Conservation (phyloP, 2,329 filamentous ascomycete species). For the Endoconidiophora polonica region DNA sequence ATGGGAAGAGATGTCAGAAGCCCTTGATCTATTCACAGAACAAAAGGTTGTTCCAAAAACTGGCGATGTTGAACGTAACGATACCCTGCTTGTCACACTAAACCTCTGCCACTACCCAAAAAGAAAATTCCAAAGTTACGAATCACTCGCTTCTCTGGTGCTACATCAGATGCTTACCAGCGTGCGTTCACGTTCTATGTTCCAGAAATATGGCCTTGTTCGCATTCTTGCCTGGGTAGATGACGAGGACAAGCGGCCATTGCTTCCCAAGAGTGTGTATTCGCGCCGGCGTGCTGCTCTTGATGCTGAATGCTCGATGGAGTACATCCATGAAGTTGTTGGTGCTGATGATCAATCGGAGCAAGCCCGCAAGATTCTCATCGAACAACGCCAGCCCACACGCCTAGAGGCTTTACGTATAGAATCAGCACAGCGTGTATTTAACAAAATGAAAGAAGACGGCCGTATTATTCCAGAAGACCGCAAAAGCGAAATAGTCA, state of each 20-base stretch:
- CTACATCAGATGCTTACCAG: constrained; percentile 44
- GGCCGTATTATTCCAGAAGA: constrained; percentile 28
- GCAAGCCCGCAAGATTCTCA: constrained; percentile 15
- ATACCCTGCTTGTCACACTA: constrained; percentile 55
- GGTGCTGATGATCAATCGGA: constrained; percentile 20
- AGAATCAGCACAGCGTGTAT: constrained; percentile 24
- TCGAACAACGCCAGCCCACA: constrained; percentile 15
- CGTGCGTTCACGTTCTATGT: constrained; percentile 39
- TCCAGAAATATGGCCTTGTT: constrained; percentile 64
- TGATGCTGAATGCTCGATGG: constrained; percentile 42
- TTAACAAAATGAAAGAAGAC: constrained; percentile 26
- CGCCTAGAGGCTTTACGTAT: constrained; percentile 33
- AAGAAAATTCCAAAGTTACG: constrained; percentile 32
- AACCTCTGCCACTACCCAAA: constrained; percentile 44
- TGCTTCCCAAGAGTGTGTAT: constrained; percentile 44
- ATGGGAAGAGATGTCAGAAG: constrained; percentile 38
- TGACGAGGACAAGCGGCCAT: constrained; percentile 36
- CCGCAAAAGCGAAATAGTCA: constrained; percentile 24
- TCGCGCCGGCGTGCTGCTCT: constrained; percentile 40
- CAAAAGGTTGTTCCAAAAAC: constrained; percentile 30
- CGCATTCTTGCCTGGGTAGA: constrained; percentile 62
- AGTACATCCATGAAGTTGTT: constrained; percentile 43
- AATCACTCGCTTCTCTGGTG: constrained; percentile 40
- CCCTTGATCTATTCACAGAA: constrained; percentile 36
- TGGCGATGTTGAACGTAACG: constrained; percentile 39